Evolutionary conservation across 2,329 filamentous ascomycete species (phyloP).

Genomic region (Sporothrix variecibatus): DNA sequence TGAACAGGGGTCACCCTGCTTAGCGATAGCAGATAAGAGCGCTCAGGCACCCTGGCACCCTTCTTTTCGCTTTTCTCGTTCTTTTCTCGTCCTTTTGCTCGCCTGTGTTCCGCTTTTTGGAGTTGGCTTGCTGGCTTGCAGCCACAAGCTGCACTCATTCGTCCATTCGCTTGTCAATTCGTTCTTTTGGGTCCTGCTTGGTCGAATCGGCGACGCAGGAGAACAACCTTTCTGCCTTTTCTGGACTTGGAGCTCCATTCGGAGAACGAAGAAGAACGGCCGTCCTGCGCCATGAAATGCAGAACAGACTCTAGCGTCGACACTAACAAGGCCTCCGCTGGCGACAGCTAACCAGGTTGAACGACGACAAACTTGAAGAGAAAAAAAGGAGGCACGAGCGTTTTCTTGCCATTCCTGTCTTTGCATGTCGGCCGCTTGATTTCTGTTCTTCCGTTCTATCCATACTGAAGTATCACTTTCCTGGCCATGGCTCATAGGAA

Average conservation of each 20-base stretch:
- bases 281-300: not conserved
- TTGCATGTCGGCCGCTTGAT: not conserved
- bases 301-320: conserved; percentile 6
- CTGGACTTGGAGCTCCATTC: not conserved
- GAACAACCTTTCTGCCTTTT: not conserved
- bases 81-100: not conserved
- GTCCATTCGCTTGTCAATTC: not conserved
- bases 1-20: conserved; percentile 20
- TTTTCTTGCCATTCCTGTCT: not conserved
- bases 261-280: not conserved
- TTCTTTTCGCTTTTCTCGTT: not conserved
- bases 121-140: not conserved
- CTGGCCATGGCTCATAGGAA: not conserved
- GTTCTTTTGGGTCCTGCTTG: not conserved
- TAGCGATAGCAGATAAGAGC: conserved; percentile 17
- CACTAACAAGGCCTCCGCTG: not conserved
- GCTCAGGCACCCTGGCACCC: not conserved
- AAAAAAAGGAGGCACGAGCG: conserved; percentile 6
- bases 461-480: not conserved
- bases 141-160: not conserved
- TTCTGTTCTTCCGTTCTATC: not conserved
- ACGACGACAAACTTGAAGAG: not conserved
- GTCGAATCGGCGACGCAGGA: conserved; percentile 10
- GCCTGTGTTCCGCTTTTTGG: conserved; percentile 3
- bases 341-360: not conserved